Base-by-base conservation (phyloP, 1,284 basidiomycete species). In the Mycosarcoma maydis region DNA sequence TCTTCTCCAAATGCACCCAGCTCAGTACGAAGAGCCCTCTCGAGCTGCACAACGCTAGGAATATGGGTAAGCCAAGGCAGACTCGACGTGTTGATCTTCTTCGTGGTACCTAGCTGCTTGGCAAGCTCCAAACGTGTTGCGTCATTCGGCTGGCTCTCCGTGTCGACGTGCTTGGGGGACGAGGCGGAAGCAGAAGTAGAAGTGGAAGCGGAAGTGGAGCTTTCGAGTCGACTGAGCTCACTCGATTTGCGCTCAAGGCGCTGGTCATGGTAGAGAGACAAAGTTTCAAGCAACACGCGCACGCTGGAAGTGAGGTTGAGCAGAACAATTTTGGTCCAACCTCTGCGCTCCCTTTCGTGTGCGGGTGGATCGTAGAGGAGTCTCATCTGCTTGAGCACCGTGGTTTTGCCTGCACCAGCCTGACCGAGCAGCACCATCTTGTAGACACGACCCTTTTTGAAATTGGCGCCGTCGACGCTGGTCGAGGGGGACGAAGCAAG, bases 311-410 rank as follows among this genome's bases (percentile, higher is more conserved):
- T 57, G 16, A 75, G 30, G 23, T 76, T 76, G n/a, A 76, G 52
- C 24, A 71, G 17, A 1, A 76, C 56, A 17, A 76, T 59, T n/a
- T 33, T 43, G 1, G 16, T 19, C 74, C 74, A 76, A 0, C 62
- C 52, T 6, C 17, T 44, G 0, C 74, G 36, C 39, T 75, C 62
- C 8, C 34, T 40, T 13, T 73, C 64, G 33, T 76, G 74, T n/a
- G 66, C 54, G 19, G 46, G 23, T 0, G 70, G 69, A 32, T 72
- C 58, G 61, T 76, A 76, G 22, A 76, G 26, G 47, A 76, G 20
- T 6, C 74, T 44, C 74, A 76, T 76, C 52, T 76, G 73, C 26
- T 76, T 76, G 22, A 76, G 33, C 13, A 76, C 50, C 6, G 73
- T 76, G 3, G 73, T 74, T 20, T 76, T 76, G 5, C 73, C 73